Evolutionary conservation across 768 basidiomycete species (phyloP).

Genomic region (Amanita jacksonii): DNA sequence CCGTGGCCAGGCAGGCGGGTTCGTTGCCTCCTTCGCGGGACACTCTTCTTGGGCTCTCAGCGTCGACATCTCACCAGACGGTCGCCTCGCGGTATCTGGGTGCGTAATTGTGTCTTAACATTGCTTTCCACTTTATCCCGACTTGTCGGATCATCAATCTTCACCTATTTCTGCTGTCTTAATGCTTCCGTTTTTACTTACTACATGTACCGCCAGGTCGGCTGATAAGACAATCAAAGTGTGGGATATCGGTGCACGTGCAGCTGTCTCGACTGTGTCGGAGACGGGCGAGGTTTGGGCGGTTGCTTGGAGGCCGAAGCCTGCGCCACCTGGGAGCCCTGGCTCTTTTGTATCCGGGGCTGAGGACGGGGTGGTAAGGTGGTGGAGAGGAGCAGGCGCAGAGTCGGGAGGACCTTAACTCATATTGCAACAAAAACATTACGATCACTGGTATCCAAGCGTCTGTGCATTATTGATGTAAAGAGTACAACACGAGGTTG

Average conservation of each 20-base stretch:
- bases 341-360: constrained; percentile 69
- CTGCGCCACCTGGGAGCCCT: constrained; percentile 41
- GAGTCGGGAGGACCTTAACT: constrained; percentile 5
- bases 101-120: constrained; percentile 27
- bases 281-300: constrained; percentile 80
- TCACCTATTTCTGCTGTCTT: no score
- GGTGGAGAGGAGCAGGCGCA: constrained; percentile 68
- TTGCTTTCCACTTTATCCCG: neutral
- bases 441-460: no score
- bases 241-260: constrained; percentile 73
- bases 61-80: constrained; percentile 74
- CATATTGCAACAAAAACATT: no score
- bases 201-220: constrained; percentile 37
- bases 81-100: constrained; percentile 74
- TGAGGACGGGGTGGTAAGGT: constrained; percentile 63
- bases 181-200: no score
- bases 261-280: constrained; percentile 67
- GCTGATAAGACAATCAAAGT: constrained; percentile 82
- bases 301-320: constrained; percentile 69
- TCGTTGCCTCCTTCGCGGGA: constrained; percentile 78
- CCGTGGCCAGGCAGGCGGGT: constrained; percentile 64
- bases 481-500: no score
- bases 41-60: constrained; percentile 91
- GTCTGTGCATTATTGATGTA: no score
- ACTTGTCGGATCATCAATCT: no score